phyloP scores from a whole-genome alignment of 23 red algal species.

The Gracilaria vermiculophylla region DNA sequence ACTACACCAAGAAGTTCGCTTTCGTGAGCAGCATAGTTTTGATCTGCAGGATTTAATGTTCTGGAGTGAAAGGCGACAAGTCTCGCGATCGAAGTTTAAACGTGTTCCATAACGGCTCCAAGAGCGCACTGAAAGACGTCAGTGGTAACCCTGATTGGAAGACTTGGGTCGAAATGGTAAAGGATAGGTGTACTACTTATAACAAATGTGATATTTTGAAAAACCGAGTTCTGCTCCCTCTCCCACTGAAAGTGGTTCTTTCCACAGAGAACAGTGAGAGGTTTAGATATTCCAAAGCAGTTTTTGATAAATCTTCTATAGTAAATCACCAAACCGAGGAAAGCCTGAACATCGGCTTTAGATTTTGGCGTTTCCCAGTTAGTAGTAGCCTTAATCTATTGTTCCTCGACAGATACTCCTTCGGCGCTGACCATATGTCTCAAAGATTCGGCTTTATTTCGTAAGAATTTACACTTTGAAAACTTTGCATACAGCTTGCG shows the following conservation, averaged over 20 bases:
- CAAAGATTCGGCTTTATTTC: neutral
- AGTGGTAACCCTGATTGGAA: neutral
- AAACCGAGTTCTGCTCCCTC: too few relatives aligned
- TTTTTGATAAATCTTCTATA: slow-evolving; percentile 31
- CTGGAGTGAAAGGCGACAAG: slow-evolving; percentile 4
- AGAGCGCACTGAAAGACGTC: neutral
- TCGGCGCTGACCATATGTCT: neutral
- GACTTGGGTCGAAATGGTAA: neutral
- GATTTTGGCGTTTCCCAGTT: neutral
- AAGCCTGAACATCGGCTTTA: neutral
- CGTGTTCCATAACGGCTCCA: slow-evolving; percentile 13
- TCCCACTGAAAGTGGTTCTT: neutral
- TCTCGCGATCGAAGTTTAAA: neutral
- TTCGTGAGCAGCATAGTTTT: slow-evolving; percentile 5
- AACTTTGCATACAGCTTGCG: slow-evolving; percentile 7
- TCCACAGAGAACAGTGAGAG: neutral
- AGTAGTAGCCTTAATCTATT: neutral
- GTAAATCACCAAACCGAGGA: slow-evolving; percentile 41
- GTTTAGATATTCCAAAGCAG: neutral
- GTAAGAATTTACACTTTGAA: neutral
- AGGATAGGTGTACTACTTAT: slow-evolving; percentile 5
- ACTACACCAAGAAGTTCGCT: too few relatives aligned
- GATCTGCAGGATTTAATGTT: neutral
- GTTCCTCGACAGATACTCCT: neutral
- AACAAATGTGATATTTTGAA: neutral